Evolutionary conservation across 1,284 basidiomycete genomes (phyloP).

Genomic region (Cutaneotrichosporon arboriforme): DNA sequence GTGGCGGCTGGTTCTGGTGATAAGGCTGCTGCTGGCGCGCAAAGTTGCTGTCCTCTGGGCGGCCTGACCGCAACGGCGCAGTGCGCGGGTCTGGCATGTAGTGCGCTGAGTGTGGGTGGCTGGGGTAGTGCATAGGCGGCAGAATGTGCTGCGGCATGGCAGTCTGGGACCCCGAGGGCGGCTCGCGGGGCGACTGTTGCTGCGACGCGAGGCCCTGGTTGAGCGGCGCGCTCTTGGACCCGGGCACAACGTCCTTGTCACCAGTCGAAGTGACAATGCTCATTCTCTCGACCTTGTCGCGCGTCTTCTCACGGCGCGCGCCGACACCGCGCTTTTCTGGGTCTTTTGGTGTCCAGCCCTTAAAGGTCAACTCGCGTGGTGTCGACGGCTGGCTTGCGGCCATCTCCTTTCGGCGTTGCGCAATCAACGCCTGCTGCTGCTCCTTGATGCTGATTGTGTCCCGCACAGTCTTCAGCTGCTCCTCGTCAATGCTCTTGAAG

Average conservation of each 20-base stretch:
- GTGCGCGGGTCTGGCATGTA: constrained; percentile 34
- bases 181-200: constrained; percentile 38
- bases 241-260: constrained; percentile 37
- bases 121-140: constrained; percentile 22
- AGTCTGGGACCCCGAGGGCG: constrained; percentile 35
- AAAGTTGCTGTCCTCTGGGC: constrained; percentile 34
- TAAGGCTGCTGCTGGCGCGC: constrained; percentile 32
- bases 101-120: constrained; percentile 18
- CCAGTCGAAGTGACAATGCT: constrained; percentile 33
- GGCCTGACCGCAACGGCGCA: constrained; percentile 24
- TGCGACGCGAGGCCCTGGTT: constrained; percentile 37
- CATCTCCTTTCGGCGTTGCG: constrained; percentile 35
- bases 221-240: constrained; percentile 43
- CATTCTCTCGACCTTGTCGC: constrained; percentile 43
- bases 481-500: constrained; percentile 40
- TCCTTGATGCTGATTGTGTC: constrained; percentile 45
- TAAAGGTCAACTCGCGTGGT: constrained; percentile 42
- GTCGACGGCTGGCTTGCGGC: constrained; percentile 33
- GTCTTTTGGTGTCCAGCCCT: constrained; percentile 42
- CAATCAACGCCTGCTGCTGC: constrained; percentile 46
- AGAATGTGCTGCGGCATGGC: constrained; percentile 34
- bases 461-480: constrained; percentile 44
- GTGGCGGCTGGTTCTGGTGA: constrained; percentile 8
- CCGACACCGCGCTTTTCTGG: constrained; percentile 32
- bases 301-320: constrained; percentile 40